A percentile compares a stretch with the other conserved stretches of the same genome.
phyloP scores from a whole-genome alignment of 2,329 filamentous ascomycete genomes.

The Emmonsiellopsis sp. region DNA sequence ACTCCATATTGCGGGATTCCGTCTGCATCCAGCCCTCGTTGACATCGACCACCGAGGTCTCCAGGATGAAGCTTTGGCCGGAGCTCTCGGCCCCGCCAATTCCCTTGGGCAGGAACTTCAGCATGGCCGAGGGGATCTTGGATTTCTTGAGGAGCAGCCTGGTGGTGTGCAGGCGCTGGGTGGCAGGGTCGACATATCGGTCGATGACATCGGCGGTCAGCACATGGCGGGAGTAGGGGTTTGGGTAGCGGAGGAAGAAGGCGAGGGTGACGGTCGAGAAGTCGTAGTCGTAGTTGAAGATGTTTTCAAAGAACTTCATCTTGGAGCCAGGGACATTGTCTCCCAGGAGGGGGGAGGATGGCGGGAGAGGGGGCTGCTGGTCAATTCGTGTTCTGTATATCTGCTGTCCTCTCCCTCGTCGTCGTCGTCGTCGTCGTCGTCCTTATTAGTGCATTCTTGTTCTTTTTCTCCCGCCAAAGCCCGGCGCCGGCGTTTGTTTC shows the following conservation, averaged over 20 bases:
- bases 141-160: conserved; percentile 55
- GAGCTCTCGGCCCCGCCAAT: conserved; percentile 49
- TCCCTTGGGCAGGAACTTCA: conserved; percentile 52
- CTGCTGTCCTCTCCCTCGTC: too few relatives aligned
- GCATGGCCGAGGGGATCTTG: conserved; percentile 50
- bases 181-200: conserved; percentile 50
- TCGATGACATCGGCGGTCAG: conserved; percentile 58
- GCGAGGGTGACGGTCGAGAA: conserved; percentile 57
- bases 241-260: conserved; percentile 61
- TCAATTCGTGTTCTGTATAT: too few relatives aligned
- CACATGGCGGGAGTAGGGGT: conserved; percentile 57
- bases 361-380: background rate
- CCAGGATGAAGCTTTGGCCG: conserved; percentile 54
- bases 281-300: conserved; percentile 54
- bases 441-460: too few relatives aligned
- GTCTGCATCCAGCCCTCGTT: conserved; percentile 58
- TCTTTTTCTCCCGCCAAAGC: too few relatives aligned
- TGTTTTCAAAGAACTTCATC: conserved; percentile 46
- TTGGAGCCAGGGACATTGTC: conserved; percentile 12
- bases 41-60: conserved; percentile 52
- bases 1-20: conserved; percentile 55
- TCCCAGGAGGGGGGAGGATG: background rate
- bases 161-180: conserved; percentile 51
- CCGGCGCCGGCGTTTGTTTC: too few relatives aligned
- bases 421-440: too few relatives aligned